Conservation (phyloP, 225 moss, liverwort and hornwort species). For the Lunularia cruciata region DNA sequence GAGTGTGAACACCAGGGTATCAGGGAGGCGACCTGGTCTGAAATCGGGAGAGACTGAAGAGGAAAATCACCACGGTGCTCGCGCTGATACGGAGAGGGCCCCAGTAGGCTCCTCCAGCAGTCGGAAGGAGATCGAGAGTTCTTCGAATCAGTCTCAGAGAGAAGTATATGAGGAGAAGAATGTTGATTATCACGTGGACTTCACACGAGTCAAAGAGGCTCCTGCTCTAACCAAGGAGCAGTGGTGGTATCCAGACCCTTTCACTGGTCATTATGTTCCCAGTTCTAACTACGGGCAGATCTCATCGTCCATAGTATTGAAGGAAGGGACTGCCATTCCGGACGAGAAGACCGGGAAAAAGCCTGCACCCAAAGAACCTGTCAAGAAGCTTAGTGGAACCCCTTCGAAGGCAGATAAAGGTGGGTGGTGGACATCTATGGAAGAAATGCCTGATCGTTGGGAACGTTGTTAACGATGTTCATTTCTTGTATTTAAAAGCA, state of each 20-base stretch:
- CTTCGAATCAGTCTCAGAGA: constrained; percentile 22
- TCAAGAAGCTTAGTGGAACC: constrained; percentile 6
- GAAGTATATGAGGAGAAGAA: constrained; percentile 38
- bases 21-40: neutral
- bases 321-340: neutral
- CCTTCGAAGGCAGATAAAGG: neutral
- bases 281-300: constrained; percentile 30
- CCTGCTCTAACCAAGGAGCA: constrained; percentile 26
- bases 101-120: neutral
- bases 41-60: neutral
- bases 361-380: neutral
- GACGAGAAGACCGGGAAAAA: constrained; percentile 3
- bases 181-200: constrained; percentile 32
- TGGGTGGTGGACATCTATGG: constrained; percentile 47
- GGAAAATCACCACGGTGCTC: neutral
- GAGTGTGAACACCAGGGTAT: constrained; percentile 23
- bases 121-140: neutral
- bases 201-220: constrained; percentile 22
- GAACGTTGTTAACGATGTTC: constrained; percentile 29
- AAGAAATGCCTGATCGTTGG: constrained; percentile 29
- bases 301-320: neutral
- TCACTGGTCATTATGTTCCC: constrained; percentile 42
- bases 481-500: too few species aligned
- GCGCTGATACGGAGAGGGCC: neutral
- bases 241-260: constrained; percentile 54